These are phyloP conservation scores for Eucalyptus regnans DNA, from an alignment of 345 rosid species.

Conservation along the genomic window DNA sequence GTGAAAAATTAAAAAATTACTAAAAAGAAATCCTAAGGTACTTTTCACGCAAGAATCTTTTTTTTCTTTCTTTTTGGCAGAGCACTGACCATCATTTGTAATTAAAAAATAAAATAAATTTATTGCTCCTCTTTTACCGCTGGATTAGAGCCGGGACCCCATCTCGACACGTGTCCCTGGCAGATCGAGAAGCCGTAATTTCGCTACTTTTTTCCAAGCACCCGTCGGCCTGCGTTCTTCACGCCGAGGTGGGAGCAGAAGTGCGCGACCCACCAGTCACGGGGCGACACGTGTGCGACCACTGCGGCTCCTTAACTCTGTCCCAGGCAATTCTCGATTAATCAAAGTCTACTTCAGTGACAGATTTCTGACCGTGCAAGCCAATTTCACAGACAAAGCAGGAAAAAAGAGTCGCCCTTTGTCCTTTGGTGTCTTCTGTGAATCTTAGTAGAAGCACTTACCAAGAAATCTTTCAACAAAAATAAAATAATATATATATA, in stretches of 20 bases:
- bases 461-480: neutral
- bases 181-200: neutral
- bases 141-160: neutral
- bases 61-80: neutral
- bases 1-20: neutral
- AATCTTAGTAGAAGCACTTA: neutral
- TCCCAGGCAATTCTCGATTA: neutral
- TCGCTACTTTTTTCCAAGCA: neutral
- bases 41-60: neutral
- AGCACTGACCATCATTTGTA: neutral
- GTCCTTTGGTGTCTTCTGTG: neutral
- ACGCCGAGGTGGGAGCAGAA: neutral
- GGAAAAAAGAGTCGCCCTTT: neutral
- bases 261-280: neutral
- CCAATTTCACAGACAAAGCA: neutral
- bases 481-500: accelerated
- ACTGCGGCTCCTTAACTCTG: neutral
- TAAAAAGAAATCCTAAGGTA: neutral
- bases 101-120: neutral
- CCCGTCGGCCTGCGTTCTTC: neutral
- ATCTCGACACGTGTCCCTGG: neutral
- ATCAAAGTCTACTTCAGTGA: neutral
- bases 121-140: neutral
- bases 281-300: neutral
- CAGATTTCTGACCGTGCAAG: neutral